Percentiles rank a stretch among this genome's conserved stretches.
Evolutionary conservation across 1,284 basidiomycete genomes (phyloP).

Genomic region (Boletus semigastroideus): DNA sequence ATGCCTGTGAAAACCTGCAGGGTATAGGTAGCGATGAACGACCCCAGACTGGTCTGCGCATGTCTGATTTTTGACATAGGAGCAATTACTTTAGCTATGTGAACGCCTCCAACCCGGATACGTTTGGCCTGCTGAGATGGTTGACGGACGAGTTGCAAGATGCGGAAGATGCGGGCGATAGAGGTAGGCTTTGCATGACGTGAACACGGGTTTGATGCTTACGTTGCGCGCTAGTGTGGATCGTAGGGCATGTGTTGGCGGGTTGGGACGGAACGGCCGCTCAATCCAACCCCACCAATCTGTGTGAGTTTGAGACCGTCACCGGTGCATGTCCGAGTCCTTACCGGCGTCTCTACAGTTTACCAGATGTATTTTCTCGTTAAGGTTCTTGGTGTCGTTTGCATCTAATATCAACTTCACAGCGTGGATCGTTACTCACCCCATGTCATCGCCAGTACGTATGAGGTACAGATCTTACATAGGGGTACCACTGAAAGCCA

Average conservation of each 20-base stretch:
- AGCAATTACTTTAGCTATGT: not conserved
- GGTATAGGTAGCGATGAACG: not conserved
- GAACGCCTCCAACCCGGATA: not conserved
- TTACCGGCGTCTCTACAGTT: constrained; percentile 38
- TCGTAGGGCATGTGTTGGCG: not conserved
- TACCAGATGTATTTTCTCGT: constrained; percentile 57
- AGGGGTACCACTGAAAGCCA: not conserved
- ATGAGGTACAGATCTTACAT: not conserved
- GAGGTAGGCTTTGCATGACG: not conserved
- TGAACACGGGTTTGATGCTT: too few relatives aligned
- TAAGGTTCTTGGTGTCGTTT: not conserved
- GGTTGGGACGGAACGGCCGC: not conserved
- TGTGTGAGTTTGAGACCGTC: not conserved
- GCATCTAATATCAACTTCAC: not conserved
- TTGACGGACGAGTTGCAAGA: constrained; percentile 74
- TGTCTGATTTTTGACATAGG: not conserved
- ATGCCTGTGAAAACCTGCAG: not conserved
- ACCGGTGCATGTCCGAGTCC: not conserved
- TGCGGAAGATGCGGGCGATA: constrained; percentile 49
- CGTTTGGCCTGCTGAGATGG: not conserved
- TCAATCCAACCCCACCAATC: not conserved
- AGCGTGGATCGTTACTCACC: not conserved
- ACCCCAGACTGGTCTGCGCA: too few relatives aligned
- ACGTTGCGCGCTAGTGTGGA: not conserved
- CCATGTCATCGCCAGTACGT: constrained; percentile 66